Base-by-base conservation (phyloP, 106 monocot species). In the Apostasia shenzhenica region DNA sequence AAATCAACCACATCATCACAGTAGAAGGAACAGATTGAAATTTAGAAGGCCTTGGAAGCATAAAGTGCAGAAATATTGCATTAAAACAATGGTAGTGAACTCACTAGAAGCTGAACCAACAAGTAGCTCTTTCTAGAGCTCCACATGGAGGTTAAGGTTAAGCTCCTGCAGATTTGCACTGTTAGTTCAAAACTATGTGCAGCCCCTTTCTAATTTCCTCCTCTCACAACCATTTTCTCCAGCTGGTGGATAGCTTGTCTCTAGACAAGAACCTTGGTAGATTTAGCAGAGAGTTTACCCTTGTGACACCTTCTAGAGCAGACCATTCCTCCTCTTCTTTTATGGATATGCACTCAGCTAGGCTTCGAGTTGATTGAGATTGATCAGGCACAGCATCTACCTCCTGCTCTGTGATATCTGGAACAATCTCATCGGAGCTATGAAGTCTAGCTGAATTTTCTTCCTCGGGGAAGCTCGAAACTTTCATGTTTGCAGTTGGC, bases 271-370 rank as follows among this genome's bases (percentile, higher is more conserved):
- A 76, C 71, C 89, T 75, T 0, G 89, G 89, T 58, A 90, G 71
- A 53, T 70, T 85, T 46, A 90, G 52, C 72, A 90, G 62, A 45
- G 89, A 85, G 67, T 90, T 90, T 5, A 83, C 89, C 60, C 89
- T 75, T 0, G 89, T 90, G 37, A 90, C 78, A 41, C 89, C 89
- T 67, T 90, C 89, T 5, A 90, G 64, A 10, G 85, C 89, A 57
- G 89, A 78, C 89, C 89, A 90, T 71, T 90, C 82, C 52, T 89
- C 89, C 11, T 89, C 85, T 26, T 83, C 89, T 5, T 68, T 66
- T 48, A 51, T 77, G 8, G 78, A 77, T 60, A 89, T 72, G 72
- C 85, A 89, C 45, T 89, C 89, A 7, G 82, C 82, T 42, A 89
- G 74, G 72, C 82, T 80, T 74, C 73, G 69, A 8, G 72, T 59